These are phyloP conservation scores for Ichthyophthirius multifiliis DNA, from an alignment of 169 alveolate genomes.

Conservation along the genomic window DNA sequence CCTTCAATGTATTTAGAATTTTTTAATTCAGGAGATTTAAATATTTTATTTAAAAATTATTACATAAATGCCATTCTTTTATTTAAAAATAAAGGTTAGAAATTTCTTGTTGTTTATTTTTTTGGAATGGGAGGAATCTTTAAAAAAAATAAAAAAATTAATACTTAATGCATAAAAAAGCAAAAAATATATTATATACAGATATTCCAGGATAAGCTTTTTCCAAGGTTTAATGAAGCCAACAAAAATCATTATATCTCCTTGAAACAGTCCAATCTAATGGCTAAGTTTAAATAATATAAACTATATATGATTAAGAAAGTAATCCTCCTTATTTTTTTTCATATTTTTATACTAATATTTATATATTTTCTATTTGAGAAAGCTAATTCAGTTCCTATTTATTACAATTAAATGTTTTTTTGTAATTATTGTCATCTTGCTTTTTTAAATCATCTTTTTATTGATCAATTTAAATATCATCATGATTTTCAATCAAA, in stretches of 20 bases:
- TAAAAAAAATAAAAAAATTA: neutral
- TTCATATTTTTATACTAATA: neutral
- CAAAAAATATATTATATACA: neutral
- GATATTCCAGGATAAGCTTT: neutral
- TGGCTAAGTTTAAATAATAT: neutral
- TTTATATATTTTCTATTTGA: neutral
- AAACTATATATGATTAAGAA: neutral
- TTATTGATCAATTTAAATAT: neutral
- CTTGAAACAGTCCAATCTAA: neutral
- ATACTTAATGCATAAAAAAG: neutral
- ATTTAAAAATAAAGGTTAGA: neutral
- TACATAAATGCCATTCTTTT: slow-evolving; percentile 10
- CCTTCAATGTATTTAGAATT: neutral
- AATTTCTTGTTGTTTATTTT: neutral
- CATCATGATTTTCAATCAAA: neutral
- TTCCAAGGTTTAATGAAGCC: neutral
- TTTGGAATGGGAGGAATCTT: neutral
- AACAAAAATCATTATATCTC: slow-evolving; percentile 6
- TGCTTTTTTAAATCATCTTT: neutral
- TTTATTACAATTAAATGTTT: neutral
- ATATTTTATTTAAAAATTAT: neutral
- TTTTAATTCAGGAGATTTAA: neutral
- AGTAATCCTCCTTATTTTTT: neutral
- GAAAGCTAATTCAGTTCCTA: neutral
- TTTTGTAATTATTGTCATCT: neutral